A percentile compares a stretch with the other conserved stretches of the same genome.
These are phyloP conservation scores for Boletus reticulatus DNA, from an alignment of 768 basidiomycete genomes.

Conservation along the genomic window DNA sequence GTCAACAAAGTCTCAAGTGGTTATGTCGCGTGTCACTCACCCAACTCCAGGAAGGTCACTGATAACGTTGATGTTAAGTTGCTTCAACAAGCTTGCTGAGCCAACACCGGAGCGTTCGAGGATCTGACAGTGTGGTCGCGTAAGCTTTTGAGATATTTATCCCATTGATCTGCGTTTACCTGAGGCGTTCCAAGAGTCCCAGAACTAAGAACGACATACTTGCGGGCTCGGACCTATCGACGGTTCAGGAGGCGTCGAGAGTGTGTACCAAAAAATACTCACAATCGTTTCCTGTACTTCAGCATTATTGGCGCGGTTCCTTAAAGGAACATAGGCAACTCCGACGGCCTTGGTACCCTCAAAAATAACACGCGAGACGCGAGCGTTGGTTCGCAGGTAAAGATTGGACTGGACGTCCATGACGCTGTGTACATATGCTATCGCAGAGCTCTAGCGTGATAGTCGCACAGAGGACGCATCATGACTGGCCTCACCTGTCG, in stretches of 20 bases:
- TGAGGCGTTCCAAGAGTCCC: constrained; percentile 71
- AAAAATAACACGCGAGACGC: constrained; percentile 69
- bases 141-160: not conserved
- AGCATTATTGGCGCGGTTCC: constrained; percentile 54
- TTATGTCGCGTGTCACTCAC: constrained; percentile 32
- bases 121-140: constrained; percentile 37
- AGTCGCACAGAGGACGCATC: not conserved
- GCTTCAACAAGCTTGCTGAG: constrained; percentile 48
- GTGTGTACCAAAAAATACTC: not conserved
- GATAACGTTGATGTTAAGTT: constrained; percentile 34
- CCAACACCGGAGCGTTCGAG: constrained; percentile 74
- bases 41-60: constrained; percentile 14
- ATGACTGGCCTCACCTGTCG: constrained; percentile 45
- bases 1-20: not conserved
- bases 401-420: constrained; percentile 69
- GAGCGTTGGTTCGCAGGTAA: constrained; percentile 62
- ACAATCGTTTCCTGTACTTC: constrained; percentile 58
- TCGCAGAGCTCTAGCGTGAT: not conserved
- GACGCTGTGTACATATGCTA: constrained; percentile 68
- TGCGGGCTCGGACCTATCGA: constrained; percentile 50
- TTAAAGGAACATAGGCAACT: constrained; percentile 63
- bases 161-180: constrained; percentile 10
- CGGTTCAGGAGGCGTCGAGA: not conserved
- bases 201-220: constrained; percentile 61
- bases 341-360: constrained; percentile 72